A percentile compares a stretch with the other conserved stretches of the same genome.
These are phyloP conservation scores for Annona squamosa DNA, from an alignment of 164 flowering plant genomes.

Conservation along the genomic window DNA sequence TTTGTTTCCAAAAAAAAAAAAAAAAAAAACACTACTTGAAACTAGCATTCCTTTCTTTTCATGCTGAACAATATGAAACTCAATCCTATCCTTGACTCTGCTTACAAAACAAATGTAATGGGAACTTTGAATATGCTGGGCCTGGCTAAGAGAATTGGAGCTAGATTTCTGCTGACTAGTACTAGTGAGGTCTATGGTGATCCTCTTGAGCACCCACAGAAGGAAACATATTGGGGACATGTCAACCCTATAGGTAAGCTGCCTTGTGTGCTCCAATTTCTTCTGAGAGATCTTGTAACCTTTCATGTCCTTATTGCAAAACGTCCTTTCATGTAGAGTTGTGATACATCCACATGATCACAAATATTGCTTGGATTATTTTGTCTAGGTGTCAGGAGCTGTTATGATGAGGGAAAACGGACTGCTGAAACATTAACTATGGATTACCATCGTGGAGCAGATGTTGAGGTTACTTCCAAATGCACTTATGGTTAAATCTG, in stretches of 20 bases:
- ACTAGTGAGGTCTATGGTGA: constrained; percentile 98
- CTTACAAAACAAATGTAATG: constrained; percentile 95
- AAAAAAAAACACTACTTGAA: no score
- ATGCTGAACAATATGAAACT: neutral
- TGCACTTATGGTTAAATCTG: neutral
- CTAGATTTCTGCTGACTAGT: constrained; percentile 78
- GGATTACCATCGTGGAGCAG: constrained; percentile 92
- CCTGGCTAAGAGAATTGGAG: constrained; percentile 90
- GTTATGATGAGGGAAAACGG: constrained; percentile 93
- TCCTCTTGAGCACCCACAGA: constrained; percentile 94
- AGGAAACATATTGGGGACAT: constrained; percentile 94
- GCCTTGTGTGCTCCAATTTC: neutral
- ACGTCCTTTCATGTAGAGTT: neutral
- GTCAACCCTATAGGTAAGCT: constrained; percentile 86
- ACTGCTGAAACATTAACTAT: constrained; percentile 86
- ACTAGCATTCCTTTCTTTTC: neutral
- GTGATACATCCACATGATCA: neutral
- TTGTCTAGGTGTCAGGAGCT: constrained; percentile 73
- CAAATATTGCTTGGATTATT: constrained; percentile 5
- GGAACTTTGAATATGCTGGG: constrained; percentile 97
- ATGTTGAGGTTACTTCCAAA: constrained; percentile 53
- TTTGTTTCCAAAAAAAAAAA: neutral
- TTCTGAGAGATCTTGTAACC: neutral
- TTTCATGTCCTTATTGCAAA: neutral
- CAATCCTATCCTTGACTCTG: constrained; percentile 40